phyloP scores from a whole-genome alignment of 805 yeast species.

The Wickerhamiella parazyma region DNA sequence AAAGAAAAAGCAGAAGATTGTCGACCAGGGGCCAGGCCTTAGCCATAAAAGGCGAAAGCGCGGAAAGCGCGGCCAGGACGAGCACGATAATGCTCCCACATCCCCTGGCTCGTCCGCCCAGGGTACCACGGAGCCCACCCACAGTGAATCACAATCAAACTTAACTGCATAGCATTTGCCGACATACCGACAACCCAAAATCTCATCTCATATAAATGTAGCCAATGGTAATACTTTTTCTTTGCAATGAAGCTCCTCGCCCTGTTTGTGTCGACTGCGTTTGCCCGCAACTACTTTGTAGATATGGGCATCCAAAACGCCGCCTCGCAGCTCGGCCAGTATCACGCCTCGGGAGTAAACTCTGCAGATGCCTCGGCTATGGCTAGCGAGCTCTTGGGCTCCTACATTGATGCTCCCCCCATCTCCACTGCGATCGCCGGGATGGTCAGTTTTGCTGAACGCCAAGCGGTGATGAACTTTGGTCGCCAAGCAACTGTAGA shows the following conservation, averaged over 20 bases:
- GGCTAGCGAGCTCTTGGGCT: constrained; percentile 3
- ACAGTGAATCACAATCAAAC: no score
- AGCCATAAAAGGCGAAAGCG: constrained; percentile 17
- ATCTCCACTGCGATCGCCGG: constrained; percentile 1
- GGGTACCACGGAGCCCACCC: no score
- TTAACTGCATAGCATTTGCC: background rate
- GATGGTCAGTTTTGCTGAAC: constrained; percentile 1
- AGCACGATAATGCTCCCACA: background rate
- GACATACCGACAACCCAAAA: background rate
- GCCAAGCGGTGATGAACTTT: background rate
- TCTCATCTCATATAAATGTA: background rate
- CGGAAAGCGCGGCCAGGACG: constrained; percentile 9
- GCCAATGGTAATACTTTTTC: no score
- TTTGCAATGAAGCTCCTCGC: background rate
- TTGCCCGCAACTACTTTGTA: constrained; percentile 7
- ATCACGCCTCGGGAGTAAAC: background rate
- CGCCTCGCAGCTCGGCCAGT: background rate
- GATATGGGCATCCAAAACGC: background rate
- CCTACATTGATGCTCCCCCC: constrained; percentile 6
- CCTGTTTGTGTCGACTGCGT: background rate
- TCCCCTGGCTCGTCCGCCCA: background rate
- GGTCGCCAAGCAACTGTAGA: background rate
- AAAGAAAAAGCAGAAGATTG: constrained; percentile 47
- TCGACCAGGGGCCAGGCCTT: constrained; percentile 14
- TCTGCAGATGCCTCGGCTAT: background rate